Evolutionary conservation across 306 rosid species (phyloP).

Genomic region (Begonia peltatifolia): DNA sequence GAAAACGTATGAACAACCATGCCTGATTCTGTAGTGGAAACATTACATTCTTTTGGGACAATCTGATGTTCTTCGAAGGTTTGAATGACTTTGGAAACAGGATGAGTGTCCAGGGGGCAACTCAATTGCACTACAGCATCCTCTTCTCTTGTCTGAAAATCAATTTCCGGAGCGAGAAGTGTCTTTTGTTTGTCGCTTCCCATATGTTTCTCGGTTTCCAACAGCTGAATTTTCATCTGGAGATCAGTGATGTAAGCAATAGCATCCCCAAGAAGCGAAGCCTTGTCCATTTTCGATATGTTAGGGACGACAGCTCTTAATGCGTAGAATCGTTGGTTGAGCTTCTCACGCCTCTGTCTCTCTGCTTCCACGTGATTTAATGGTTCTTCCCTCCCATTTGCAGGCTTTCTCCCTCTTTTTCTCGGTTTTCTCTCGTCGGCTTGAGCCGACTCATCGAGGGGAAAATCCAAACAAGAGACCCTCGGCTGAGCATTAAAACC

Average conservation of each 20-base stretch:
- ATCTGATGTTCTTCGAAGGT: slow-evolving; percentile 54
- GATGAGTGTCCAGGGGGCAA: slow-evolving; percentile 63
- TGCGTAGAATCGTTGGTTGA: slow-evolving; percentile 81
- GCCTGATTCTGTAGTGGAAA: slow-evolving; percentile 28
- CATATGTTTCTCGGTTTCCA: slow-evolving; percentile 65
- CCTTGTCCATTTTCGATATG: slow-evolving; percentile 93
- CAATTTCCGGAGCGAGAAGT: slow-evolving; percentile 40
- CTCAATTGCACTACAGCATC: slow-evolving; percentile 64
- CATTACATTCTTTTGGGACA: slow-evolving; percentile 46
- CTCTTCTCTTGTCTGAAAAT: slow-evolving; percentile 56
- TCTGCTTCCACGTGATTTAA: slow-evolving; percentile 90
- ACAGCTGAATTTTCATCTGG: slow-evolving; percentile 60
- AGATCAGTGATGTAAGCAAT: slow-evolving; percentile 76
- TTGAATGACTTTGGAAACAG: slow-evolving; percentile 53
- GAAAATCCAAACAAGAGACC: slow-evolving; percentile 36
- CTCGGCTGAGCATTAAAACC: slow-evolving; percentile 45
- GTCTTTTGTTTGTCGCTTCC: slow-evolving; percentile 23
- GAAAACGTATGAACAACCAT: slow-evolving; percentile 62
- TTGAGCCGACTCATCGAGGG: slow-evolving; percentile 54
- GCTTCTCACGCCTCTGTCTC: slow-evolving; percentile 89
- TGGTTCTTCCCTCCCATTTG: slow-evolving; percentile 90
- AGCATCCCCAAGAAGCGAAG: slow-evolving; percentile 86
- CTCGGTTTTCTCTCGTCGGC: slow-evolving; percentile 73
- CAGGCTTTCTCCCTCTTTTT: slow-evolving; percentile 89
- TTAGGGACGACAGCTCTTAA: slow-evolving; percentile 89